Base-by-base conservation (phyloP, 331 rosid species). In the Quercus lobata region DNA sequence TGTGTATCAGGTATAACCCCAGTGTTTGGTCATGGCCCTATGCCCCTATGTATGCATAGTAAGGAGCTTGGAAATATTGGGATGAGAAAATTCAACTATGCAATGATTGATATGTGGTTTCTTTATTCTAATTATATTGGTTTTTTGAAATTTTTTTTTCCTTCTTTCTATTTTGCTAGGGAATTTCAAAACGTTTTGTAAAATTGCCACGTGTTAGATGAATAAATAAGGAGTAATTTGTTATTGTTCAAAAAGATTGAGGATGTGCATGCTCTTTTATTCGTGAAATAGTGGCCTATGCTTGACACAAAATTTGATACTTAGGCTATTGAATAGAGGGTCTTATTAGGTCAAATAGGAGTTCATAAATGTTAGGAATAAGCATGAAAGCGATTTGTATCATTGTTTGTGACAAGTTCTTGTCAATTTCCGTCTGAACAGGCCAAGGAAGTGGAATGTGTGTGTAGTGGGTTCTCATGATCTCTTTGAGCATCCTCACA, bases 401-500 rank as follows among this genome's bases (percentile, higher is more conserved):
- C 46, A 41, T 41, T 41, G 46, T 41, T 34, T 4, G 52, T 68
- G 12, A 68, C n/a, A 15, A 6, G 15, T 35, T 68, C 41, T 12
- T 22, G 71, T 30, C 37, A 35, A 68, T 11, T 69, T 76, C 55
- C 62, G n/a, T 74, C 49, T 84, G 84, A 57, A 76, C 88, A 95
- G 99, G 96, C 99, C 99, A 24, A 93, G 99, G 90, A 95, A 95
- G 83, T 93, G 99, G 98, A 95, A 95, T 74, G 98, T 89, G 29
- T 91, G 97, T 29, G 99, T 95, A 66, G 89, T 95, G 72, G 99
- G 99, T 11, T 85, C 98, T 8, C 97, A 95, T 75, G 99, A 95
- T 88, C 98, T 95, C 5, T 95, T 74, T 52, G 98, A 95, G 91
- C 97, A 95, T 80, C 98, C 98, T 1, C 98, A 93, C 84, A 95